A percentile compares a stretch with the other conserved stretches of the same genome.
phyloP scores from a whole-genome alignment of 2,329 filamentous ascomycete species.

The Juglanconis juglandina region DNA sequence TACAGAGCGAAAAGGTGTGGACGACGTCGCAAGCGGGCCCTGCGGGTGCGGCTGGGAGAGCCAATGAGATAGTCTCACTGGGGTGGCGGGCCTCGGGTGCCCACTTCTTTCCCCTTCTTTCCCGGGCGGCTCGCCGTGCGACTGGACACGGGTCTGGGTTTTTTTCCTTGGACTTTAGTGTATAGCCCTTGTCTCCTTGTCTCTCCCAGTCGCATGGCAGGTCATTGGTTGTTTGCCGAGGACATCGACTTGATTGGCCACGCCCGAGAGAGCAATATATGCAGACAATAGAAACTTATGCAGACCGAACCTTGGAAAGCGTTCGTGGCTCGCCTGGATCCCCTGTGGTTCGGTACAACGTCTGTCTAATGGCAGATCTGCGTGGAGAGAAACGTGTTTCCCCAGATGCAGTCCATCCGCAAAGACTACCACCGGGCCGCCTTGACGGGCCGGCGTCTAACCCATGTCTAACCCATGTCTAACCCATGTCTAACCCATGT shows the following conservation, averaged over 20 bases:
- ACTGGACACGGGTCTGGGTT: not conserved
- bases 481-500: not conserved
- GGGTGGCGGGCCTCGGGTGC: not conserved
- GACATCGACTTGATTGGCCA: not conserved
- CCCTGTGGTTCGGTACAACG: too few relatives aligned
- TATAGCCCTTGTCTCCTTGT: not conserved
- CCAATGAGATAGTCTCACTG: not conserved
- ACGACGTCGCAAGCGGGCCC: not conserved
- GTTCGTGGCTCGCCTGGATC: too few relatives aligned
- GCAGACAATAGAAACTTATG: not conserved
- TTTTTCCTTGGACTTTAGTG: not conserved
- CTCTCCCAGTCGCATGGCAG: not conserved
- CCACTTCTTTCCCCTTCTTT: not conserved
- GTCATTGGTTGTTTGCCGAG: not conserved
- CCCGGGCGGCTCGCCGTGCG: slow-evolving; percentile 15
- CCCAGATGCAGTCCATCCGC: not conserved
- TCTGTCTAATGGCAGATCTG: too few relatives aligned
- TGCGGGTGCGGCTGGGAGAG: not conserved
- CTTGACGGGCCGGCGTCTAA: slow-evolving; percentile 19
- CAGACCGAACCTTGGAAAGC: too few relatives aligned
- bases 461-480: not conserved
- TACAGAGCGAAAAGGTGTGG: not conserved
- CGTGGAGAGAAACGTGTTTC: too few relatives aligned
- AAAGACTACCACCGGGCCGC: slow-evolving; percentile 11
- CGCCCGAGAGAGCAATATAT: not conserved